These are phyloP conservation scores for Candolleomyces eurysporus DNA, from an alignment of 768 basidiomycete species.

Conservation along the genomic window DNA sequence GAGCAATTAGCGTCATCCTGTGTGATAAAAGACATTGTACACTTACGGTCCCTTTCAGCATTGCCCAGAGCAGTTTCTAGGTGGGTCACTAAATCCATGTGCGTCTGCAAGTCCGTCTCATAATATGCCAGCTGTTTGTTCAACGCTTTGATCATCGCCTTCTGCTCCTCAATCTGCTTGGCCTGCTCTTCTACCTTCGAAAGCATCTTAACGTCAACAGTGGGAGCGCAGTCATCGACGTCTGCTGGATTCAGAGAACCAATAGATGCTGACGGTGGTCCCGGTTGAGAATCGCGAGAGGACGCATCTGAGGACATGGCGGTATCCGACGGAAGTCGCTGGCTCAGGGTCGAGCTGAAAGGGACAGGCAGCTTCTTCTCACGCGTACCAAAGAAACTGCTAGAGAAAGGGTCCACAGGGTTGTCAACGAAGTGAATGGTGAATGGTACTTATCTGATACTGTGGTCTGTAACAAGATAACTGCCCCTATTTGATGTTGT, in stretches of 20 bases:
- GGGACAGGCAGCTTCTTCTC: no score
- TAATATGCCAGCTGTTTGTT: conserved; percentile 92
- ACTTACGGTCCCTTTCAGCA: conserved; percentile 89
- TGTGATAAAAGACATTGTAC: not conserved
- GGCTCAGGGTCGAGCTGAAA: no score
- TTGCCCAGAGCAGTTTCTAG: conserved; percentile 86
- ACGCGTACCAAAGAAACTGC: no score
- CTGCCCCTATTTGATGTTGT: no score
- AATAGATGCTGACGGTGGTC: conserved; percentile 66
- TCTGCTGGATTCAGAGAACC: conserved; percentile 40
- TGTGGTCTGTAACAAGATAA: no score
- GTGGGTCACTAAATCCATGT: conserved; percentile 85
- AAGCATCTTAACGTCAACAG: conserved; percentile 52
- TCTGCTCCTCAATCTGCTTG: conserved; percentile 79
- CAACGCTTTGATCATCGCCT: conserved; percentile 88
- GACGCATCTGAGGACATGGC: conserved; percentile 48
- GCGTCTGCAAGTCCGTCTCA: conserved; percentile 85
- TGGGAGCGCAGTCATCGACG: conserved; percentile 34
- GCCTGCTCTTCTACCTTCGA: conserved; percentile 69
- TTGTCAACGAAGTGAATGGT: no score
- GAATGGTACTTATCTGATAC: no score
- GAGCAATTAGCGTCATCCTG: conserved; percentile 6
- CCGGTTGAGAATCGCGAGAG: conserved; percentile 68
- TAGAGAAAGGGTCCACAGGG: no score
- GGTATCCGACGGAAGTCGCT: no score